phyloP scores from a whole-genome alignment of 2,329 filamentous ascomycete genomes.

The Arthrobotrys conoides region DNA sequence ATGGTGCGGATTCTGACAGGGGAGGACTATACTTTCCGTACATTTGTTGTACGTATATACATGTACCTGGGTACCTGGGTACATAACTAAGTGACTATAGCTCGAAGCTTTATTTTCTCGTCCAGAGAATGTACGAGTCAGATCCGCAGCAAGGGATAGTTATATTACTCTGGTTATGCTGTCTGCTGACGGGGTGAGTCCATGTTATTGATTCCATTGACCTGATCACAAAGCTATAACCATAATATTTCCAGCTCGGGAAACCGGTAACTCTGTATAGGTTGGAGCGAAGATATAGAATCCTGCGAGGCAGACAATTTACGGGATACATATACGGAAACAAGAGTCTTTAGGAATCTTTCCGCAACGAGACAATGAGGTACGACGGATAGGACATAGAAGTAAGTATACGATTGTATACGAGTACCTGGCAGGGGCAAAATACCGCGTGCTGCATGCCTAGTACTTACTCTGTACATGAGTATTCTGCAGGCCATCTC shows the following conservation, averaged over 20 bases:
- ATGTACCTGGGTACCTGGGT: background rate
- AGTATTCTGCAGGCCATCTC: constrained; percentile 8
- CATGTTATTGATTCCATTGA: constrained; percentile 2
- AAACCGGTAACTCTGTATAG: background rate
- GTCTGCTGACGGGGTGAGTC: background rate
- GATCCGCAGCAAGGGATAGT: background rate
- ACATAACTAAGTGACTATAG: background rate
- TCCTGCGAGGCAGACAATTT: constrained; percentile 6
- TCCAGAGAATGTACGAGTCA: background rate
- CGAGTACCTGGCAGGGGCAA: constrained; percentile 1
- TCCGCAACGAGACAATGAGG: background rate
- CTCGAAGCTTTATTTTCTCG: too few species aligned
- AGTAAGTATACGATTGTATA: constrained; percentile 19
- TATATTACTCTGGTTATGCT: too few species aligned
- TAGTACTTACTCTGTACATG: too few species aligned
- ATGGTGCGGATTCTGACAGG: background rate
- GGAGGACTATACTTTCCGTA: background rate
- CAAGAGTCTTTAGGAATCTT: background rate
- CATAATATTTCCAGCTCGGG: background rate
- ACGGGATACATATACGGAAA: background rate
- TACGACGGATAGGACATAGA: background rate
- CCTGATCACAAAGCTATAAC: background rate
- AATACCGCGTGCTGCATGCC: constrained; percentile 4
- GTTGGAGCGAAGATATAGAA: background rate
- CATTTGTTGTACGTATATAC: constrained; percentile 17